Percentiles rank a stretch among this genome's conserved stretches.
These are phyloP conservation scores for Globisporangium echinulatum DNA, from an alignment of 352 stramenopile genomes.

Conservation along the genomic window DNA sequence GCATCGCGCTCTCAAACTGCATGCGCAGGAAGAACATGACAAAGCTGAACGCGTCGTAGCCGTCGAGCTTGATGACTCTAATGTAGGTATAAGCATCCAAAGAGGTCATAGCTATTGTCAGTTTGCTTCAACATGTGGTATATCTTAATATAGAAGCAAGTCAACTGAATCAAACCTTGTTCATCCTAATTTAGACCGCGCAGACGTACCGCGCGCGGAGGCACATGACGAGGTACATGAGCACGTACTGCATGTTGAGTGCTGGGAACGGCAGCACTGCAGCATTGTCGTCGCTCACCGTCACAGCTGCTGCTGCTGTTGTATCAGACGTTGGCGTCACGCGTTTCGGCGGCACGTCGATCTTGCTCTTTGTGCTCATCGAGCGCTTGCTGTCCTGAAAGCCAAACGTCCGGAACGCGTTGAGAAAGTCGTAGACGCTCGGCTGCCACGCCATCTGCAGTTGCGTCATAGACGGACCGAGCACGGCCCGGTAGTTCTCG, in stretches of 20 bases:
- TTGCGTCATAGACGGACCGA: slow-evolving; percentile 20
- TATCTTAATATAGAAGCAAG: too few relatives aligned
- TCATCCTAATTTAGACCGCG: background rate
- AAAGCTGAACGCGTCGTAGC: slow-evolving; percentile 79
- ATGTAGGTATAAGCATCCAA: too few relatives aligned
- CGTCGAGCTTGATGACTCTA: slow-evolving; percentile 44
- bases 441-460: slow-evolving; percentile 68
- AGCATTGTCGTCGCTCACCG: slow-evolving; percentile 12
- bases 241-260: slow-evolving; percentile 78
- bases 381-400: slow-evolving; percentile 82
- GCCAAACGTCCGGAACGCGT: slow-evolving; percentile 65
- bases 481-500: slow-evolving; percentile 36
- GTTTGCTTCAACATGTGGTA: background rate
- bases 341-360: slow-evolving; percentile 28
- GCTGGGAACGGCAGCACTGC: slow-evolving; percentile 48
- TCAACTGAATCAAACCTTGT: too few relatives aligned
- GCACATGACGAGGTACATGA: slow-evolving; percentile 69
- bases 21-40: slow-evolving; percentile 85
- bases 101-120: background rate
- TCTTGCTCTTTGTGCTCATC: slow-evolving; percentile 79
- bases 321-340: slow-evolving; percentile 6
- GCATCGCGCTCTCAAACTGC: slow-evolving; percentile 74
- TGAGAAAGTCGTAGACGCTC: slow-evolving; percentile 72
- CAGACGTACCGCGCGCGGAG: slow-evolving; percentile 45
- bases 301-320: background rate